A percentile compares a stretch with the other conserved stretches of the same genome.
phyloP scores from a whole-genome alignment of 768 basidiomycete genomes.

The Serendipita indica region DNA sequence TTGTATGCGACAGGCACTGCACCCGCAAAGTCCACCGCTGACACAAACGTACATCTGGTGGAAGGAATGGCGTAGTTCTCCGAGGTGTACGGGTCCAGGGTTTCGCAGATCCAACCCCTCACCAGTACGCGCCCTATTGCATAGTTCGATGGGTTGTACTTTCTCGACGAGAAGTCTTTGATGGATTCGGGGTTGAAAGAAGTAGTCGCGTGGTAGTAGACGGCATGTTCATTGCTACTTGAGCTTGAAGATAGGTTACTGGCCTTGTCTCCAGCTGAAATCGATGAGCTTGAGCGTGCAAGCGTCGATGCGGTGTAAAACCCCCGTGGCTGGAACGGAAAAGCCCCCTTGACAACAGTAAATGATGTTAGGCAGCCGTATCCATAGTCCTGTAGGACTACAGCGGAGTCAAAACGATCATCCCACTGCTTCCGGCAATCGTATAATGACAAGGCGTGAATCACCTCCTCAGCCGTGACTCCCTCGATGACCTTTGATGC shows the following conservation, averaged over 20 bases:
- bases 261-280: not conserved
- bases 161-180: constrained; percentile 38
- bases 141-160: constrained; percentile 60
- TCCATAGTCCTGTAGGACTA: constrained; percentile 62
- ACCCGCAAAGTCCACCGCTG: constrained; percentile 77
- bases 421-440: constrained; percentile 76
- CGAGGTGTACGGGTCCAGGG: constrained; percentile 85
- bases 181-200: constrained; percentile 61
- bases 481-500: constrained; percentile 88
- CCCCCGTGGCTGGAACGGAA: constrained; percentile 82
- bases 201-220: constrained; percentile 69
- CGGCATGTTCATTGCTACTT: constrained; percentile 27
- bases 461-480: constrained; percentile 83
- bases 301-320: constrained; percentile 67
- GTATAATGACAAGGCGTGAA: constrained; percentile 50
- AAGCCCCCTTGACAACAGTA: constrained; percentile 56
- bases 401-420: constrained; percentile 60
- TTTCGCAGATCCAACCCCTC: constrained; percentile 94
- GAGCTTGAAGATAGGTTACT: constrained; percentile 26
- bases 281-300: constrained; percentile 27
- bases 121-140: constrained; percentile 72
- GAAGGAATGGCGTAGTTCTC: constrained; percentile 93
- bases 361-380: constrained; percentile 59
- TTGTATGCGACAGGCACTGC: constrained; percentile 75
- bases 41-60: constrained; percentile 69